phyloP scores from a whole-genome alignment of 495 filamentous ascomycete species.

The Lichina pygmaea region DNA sequence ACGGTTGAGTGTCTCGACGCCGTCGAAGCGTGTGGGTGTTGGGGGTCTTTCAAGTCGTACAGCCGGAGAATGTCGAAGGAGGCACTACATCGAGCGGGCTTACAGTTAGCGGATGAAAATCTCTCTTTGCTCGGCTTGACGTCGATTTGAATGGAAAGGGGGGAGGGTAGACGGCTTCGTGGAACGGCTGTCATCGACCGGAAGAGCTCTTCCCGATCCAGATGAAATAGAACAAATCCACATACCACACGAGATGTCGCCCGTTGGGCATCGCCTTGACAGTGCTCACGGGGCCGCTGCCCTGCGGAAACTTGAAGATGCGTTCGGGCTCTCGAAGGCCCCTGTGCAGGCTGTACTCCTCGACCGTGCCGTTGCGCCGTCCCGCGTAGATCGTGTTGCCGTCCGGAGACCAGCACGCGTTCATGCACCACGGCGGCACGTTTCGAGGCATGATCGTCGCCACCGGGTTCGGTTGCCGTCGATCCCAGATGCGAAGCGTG shows the following conservation, averaged over 20 bases:
- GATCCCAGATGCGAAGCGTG: conserved; percentile 74
- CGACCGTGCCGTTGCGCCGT: conserved; percentile 76
- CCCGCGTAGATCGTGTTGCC: conserved; percentile 91
- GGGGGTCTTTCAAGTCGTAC: conserved; percentile 56
- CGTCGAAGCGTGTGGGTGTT: conserved; percentile 5
- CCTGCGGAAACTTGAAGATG: conserved; percentile 72
- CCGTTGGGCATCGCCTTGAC: conserved; percentile 82
- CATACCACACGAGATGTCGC: conserved; percentile 68
- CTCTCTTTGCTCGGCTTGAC: not conserved
- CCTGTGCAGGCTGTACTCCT: conserved; percentile 77
- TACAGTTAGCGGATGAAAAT: not conserved
- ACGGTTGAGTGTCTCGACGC: conserved; percentile 47
- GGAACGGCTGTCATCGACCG: not conserved
- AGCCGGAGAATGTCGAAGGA: conserved; percentile 83
- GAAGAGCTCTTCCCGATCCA: no score
- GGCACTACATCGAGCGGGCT: conserved; percentile 23
- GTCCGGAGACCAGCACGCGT: conserved; percentile 87
- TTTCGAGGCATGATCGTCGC: conserved; percentile 49
- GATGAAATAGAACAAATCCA: not conserved
- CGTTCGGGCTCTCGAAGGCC: conserved; percentile 47
- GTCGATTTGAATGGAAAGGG: not conserved
- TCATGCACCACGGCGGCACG: conserved; percentile 91
- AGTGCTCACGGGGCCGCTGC: conserved; percentile 68
- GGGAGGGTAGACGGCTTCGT: not conserved
- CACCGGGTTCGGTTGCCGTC: conserved; percentile 46